Percentiles rank a stretch among this genome's conserved stretches.
phyloP scores from a whole-genome alignment of 2,329 filamentous ascomycete species.

The Arthrinium phaeospermum region DNA sequence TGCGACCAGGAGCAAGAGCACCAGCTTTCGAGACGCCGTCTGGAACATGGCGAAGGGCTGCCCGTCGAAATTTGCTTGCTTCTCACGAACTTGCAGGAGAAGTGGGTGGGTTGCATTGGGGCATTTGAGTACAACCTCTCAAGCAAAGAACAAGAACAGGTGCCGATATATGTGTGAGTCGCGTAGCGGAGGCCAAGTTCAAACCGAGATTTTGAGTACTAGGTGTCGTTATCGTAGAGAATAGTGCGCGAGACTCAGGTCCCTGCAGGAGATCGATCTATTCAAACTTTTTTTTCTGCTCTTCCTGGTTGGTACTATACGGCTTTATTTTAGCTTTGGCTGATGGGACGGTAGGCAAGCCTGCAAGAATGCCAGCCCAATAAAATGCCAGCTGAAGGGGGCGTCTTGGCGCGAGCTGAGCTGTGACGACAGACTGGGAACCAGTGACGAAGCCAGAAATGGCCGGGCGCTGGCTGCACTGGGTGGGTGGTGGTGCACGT shows the following conservation, averaged over 20 bases:
- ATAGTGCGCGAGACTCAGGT: not conserved
- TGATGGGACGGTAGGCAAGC: not conserved
- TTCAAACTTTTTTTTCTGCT: not conserved
- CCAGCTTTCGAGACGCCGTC: conserved; percentile 31
- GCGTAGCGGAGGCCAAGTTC: not conserved
- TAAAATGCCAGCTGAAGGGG: not conserved
- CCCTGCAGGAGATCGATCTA: not conserved
- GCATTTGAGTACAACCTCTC: not conserved
- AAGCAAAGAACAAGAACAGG: not conserved
- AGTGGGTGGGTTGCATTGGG: not conserved
- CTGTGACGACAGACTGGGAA: not conserved
- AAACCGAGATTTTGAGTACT: not conserved
- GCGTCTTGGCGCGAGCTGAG: conserved; percentile 2
- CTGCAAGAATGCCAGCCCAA: not conserved
- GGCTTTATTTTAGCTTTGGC: not conserved
- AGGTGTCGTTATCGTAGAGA: not conserved
- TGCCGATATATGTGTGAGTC: not conserved
- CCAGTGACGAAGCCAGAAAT: not conserved
- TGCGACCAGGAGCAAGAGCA: conserved; percentile 27
- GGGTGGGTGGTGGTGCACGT: not conserved
- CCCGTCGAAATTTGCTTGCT: conserved; percentile 6
- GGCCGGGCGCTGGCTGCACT: too few relatives aligned
- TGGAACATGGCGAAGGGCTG: conserved; percentile 21
- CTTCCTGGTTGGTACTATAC: not conserved
- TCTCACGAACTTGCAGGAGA: conserved; percentile 17